Percentiles rank a stretch among this genome's conserved stretches.
Evolutionary conservation across 768 basidiomycete species (phyloP).

Genomic region (Amanita fuliginea): DNA sequence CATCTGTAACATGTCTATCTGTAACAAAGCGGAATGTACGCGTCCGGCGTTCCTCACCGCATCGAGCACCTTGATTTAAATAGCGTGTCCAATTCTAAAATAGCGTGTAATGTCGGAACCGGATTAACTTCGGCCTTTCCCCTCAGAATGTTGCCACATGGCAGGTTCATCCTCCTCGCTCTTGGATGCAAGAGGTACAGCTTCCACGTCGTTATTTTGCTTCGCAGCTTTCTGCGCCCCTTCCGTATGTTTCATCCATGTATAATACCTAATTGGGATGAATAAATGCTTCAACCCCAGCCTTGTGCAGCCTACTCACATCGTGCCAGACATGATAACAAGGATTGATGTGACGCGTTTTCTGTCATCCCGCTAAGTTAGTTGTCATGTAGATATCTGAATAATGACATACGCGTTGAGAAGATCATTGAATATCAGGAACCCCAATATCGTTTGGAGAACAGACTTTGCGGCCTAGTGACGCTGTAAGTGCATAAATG

Average conservation of each 20-base stretch:
- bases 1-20: too few relatives aligned
- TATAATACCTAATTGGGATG: slow-evolving; percentile 34
- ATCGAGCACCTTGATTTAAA: background rate
- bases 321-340: slow-evolving; percentile 57
- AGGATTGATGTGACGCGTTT: slow-evolving; percentile 55
- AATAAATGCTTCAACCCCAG: background rate
- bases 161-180: slow-evolving; percentile 1
- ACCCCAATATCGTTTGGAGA: slow-evolving; percentile 72
- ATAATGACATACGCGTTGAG: slow-evolving; percentile 49
- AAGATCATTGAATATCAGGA: slow-evolving; percentile 66
- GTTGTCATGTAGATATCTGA: background rate
- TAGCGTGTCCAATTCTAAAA: background rate
- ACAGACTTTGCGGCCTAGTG: slow-evolving; percentile 69
- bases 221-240: slow-evolving; percentile 8
- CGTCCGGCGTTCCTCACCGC: background rate
- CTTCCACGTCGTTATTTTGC: slow-evolving; percentile 7
- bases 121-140: background rate
- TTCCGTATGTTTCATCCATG: slow-evolving; percentile 31
- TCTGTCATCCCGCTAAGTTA: slow-evolving; percentile 20
- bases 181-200: slow-evolving; percentile 2
- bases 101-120: background rate
- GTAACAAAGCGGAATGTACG: too few relatives aligned
- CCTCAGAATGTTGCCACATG: background rate
- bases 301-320: slow-evolving; percentile 26
- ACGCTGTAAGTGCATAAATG: slow-evolving; percentile 2